Conservation (phyloP, 257 asterid genomes). For the Mentha longifolia region DNA sequence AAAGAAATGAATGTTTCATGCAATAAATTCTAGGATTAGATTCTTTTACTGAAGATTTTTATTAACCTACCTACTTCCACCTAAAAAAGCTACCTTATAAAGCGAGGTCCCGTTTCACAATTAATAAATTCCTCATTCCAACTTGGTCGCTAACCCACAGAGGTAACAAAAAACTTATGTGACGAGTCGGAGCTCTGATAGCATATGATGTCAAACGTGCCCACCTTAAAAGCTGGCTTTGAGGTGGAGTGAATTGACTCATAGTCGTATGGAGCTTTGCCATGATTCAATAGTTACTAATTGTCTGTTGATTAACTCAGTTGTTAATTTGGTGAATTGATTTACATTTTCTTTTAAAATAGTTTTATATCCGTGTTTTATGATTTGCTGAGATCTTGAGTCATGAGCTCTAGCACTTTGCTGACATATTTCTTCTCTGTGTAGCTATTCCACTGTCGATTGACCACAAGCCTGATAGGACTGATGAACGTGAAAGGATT, state of each 20-base stretch:
- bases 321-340: background rate
- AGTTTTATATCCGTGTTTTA: background rate
- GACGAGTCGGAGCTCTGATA: background rate
- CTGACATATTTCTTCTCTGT: constrained; percentile 30
- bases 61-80: background rate
- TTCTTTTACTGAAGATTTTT: background rate
- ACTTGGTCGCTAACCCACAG: background rate
- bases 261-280: background rate
- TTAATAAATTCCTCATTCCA: background rate
- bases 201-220: background rate
- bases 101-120: background rate
- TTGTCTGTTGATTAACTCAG: background rate
- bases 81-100: background rate
- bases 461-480: constrained; percentile 87
- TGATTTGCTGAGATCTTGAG: background rate
- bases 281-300: background rate
- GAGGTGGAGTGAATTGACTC: background rate
- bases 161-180: background rate
- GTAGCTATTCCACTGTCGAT: constrained; percentile 76
- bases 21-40: background rate
- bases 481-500: constrained; percentile 86
- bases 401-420: background rate
- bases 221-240: constrained; percentile 5
- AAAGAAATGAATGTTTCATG: background rate
- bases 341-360: background rate